Percentiles rank a stretch among this genome's conserved stretches.
Conservation (phyloP, 345 rosid genomes). For the thale cress (Arabidopsis thaliana) region DNA sequence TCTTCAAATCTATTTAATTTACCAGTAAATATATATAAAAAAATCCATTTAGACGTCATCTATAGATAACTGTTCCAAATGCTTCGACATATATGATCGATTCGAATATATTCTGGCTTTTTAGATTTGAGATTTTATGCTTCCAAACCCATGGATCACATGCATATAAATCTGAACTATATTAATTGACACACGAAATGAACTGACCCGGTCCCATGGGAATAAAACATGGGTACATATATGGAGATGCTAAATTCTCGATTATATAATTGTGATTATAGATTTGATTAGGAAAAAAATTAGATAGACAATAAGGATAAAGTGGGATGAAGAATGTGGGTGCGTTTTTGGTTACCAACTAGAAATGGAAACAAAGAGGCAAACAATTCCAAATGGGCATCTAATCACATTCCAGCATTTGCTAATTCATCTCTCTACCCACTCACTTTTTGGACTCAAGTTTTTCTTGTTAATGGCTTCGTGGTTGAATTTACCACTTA, state of each 20-base stretch:
- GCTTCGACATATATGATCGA: constrained; percentile 16
- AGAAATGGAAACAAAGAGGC: constrained; percentile 33
- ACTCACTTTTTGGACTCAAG: constrained; percentile 32
- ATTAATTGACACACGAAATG: not conserved
- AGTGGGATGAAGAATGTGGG: constrained; percentile 38
- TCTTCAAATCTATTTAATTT: constrained; percentile 7
- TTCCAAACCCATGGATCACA: constrained; percentile 21
- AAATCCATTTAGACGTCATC: not conserved
- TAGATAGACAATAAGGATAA: constrained; percentile 23
- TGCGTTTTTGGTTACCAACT: constrained; percentile 32
- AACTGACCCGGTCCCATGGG: constrained; percentile 5
- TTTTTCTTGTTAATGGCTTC: constrained; percentile 10
- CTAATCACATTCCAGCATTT: constrained; percentile 44
- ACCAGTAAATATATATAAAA: not conserved
- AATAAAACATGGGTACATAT: constrained; percentile 19
- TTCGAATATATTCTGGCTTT: constrained; percentile 23
- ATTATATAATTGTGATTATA: constrained; percentile 8
- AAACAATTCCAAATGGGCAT: constrained; percentile 41
- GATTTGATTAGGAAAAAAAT: not conserved
- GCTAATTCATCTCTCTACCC: constrained; percentile 31
- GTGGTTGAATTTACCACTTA: constrained; percentile 1
- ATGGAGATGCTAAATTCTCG: constrained; percentile 20
- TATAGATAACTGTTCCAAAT: constrained; percentile 1
- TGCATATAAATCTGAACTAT: constrained; percentile 17
- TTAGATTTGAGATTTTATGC: constrained; percentile 22